Evolutionary conservation across 192 early-diverging fungal species (phyloP), one percentile per base, ranked within the genome.

Genomic region (Martensiomyces pterosporus): DNA sequence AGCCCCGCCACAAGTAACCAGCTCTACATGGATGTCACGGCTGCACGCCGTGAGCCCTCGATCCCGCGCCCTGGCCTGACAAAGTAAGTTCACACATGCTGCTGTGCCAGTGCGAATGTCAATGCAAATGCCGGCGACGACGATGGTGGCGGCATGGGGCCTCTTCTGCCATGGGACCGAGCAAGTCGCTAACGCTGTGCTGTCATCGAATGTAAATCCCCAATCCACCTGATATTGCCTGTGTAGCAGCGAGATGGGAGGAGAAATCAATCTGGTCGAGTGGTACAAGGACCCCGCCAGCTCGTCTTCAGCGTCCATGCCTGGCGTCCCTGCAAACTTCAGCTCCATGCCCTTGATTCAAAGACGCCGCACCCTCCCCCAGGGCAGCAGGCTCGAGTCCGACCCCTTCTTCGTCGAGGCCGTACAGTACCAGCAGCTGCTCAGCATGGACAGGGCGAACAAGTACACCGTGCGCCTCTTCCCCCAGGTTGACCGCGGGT

Each of bases 401-500:
- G 80, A 79, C 14, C 85, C 85, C 5, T 85, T 84, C 43, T 93
- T 93, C 47, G 79, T 69, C 27, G 56, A 72, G 1, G 85, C 83
- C 8, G 75, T 77, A 36, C 88, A 90, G 35, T 42, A 76, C n/a
- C 63, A 76, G 39, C 79, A 79, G n/a, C 45, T 93, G 2, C 76
- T 64, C 60, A 84, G 76, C 47, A 78, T 82, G 51, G 85, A 88
- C 47, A 67, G 70, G 45, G 52, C 78, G 6, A 67, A 38, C 49
- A 85, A 79, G 9, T 82, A 79, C 55, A 69, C 64, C 7, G 53
- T 85, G 12, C 54, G 63, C 13, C 57, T 95, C 36, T 68, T 80
- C 39, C 83, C 92, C 15, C 90, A 90, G 29, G 83, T 98, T 33
- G 93, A 95, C 56, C 82, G 90, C 23, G 93, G 93, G 12, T 97